These are phyloP conservation scores for Phytophthora pluvialis DNA, from an alignment of 352 stramenopile species.

Conservation along the genomic window DNA sequence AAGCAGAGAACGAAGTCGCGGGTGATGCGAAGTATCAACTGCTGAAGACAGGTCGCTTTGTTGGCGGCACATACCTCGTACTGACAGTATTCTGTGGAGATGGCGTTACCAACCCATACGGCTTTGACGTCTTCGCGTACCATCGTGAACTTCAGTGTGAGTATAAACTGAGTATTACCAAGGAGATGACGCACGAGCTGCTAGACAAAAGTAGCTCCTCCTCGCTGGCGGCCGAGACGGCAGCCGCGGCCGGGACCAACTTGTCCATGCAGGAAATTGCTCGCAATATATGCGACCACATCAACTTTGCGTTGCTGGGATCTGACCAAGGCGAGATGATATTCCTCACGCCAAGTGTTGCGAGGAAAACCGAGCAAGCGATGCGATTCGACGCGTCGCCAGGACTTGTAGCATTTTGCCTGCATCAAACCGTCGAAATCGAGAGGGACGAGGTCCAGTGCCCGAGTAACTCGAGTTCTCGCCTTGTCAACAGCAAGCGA, in stretches of 20 bases:
- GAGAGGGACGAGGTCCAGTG: neutral
- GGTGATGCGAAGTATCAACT: conserved; percentile 58
- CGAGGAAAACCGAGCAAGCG: conserved; percentile 19
- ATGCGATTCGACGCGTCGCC: conserved; percentile 35
- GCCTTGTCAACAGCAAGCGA: conserved; percentile 21
- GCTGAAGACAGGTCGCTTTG: conserved; percentile 69
- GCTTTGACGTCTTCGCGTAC: conserved; percentile 69
- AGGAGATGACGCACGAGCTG: conserved; percentile 67
- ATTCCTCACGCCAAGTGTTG: conserved; percentile 49
- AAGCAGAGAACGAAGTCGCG: conserved; percentile 27
- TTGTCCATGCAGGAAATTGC: conserved; percentile 78
- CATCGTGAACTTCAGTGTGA: conserved; percentile 54
- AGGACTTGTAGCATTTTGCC: conserved; percentile 43
- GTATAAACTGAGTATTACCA: conserved; percentile 61
- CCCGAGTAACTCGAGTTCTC: neutral
- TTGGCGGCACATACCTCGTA: conserved; percentile 68
- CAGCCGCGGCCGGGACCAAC: conserved; percentile 70
- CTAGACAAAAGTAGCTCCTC: conserved; percentile 65
- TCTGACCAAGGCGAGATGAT: conserved; percentile 48
- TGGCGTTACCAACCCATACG: conserved; percentile 68
- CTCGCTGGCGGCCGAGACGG: conserved; percentile 57
- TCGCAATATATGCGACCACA: conserved; percentile 61
- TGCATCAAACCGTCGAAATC: conserved; percentile 46
- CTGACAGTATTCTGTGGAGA: conserved; percentile 77
- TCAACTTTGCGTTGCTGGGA: conserved; percentile 55